A percentile compares a stretch with the other conserved stretches of the same genome.
phyloP scores from a whole-genome alignment of 2,329 filamentous ascomycete genomes.

The Bipolaris oryzae region DNA sequence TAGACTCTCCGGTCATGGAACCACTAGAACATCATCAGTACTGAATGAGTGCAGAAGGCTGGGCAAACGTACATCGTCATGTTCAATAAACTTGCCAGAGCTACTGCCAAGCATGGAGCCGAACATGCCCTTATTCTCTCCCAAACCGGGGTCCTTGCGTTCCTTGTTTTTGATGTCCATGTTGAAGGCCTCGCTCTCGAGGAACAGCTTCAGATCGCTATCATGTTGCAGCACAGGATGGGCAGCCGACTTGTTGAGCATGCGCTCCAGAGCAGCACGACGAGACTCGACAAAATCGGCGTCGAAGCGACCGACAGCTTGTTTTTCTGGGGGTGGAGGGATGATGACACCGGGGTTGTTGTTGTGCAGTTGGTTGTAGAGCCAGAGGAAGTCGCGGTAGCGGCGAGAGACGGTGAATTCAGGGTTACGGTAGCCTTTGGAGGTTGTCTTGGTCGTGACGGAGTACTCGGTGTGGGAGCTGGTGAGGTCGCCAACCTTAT shows the following conservation, averaged over 20 bases:
- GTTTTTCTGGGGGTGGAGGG: conserved; percentile 95
- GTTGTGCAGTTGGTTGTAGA: conserved; percentile 91
- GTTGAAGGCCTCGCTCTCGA: conserved; percentile 95
- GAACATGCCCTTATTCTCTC: conserved; percentile 92
- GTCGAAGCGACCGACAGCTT: conserved; percentile 94
- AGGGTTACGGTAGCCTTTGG: conserved; percentile 90
- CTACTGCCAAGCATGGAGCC: conserved; percentile 80
- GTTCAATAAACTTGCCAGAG: conserved; percentile 87
- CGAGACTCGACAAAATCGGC: conserved; percentile 94
- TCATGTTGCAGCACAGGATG: conserved; percentile 93
- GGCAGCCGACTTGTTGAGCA: conserved; percentile 93
- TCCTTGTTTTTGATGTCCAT: conserved; percentile 98
- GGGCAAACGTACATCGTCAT: conserved; percentile 77
- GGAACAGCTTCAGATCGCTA: conserved; percentile 89
- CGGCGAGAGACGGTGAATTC: conserved; percentile 93
- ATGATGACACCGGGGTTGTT: conserved; percentile 96
- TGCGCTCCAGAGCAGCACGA: conserved; percentile 89
- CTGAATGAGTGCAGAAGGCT: not conserved
- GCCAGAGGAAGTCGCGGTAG: conserved; percentile 96
- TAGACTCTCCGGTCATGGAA: conserved; percentile 97
- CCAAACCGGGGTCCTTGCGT: conserved; percentile 80
- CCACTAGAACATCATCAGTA: conserved; percentile 65
- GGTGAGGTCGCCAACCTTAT: conserved; percentile 96
- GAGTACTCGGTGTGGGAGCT: conserved; percentile 98
- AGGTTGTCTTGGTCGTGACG: conserved; percentile 93